Base-by-base conservation (phyloP, 306 rosid genomes). In the Fragaria ananassa region DNA sequence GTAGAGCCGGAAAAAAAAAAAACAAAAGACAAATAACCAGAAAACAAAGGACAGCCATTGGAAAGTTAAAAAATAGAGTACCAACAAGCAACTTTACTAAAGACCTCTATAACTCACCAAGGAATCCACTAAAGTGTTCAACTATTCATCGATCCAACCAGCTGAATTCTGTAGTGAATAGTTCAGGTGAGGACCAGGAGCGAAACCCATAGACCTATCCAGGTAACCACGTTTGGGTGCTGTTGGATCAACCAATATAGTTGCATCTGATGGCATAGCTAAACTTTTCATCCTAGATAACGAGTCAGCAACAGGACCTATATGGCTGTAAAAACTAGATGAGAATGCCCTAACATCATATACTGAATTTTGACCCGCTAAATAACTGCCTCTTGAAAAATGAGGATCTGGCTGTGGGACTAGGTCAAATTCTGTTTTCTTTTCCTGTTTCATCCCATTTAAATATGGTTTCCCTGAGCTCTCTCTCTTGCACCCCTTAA, bases 111-210 rank as follows among this genome's bases (percentile, higher is more conserved):
- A 68, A 21, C 3, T 23, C 8, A 69, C 39, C 44, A 31, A 27
- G 46, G 11, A 47, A 44, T 23, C 13, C 41, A 27, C 6, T 12
- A 23, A 8, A 14, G 5, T 4, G 47, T 34, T 11, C 6, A 46
- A 68, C 84, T 85, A 93, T 65, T 74, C 87, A 65, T 85, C 83
- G 25, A 78, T 83, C 91, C 91, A 78, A 46, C 87, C 92, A 7
- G 90, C 79, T 12, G 93, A 79, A 81, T 81, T 82, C 39, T 78
- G 84, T 75, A 74, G 80, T 18, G 91, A 79, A 84, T 80, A 76
- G 35, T 63, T 9, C 8, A 44, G 51, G 60, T 61, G 77, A 79
- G 84, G 82, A 72, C 86, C 87, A 2, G 85, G 25, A 35, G 88
- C 81, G 45, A 81, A 89, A 62, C 85, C 85, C 63, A 67, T 53